Base-by-base conservation (phyloP, 805 yeast genomes). In the Suhomyces canberraensis region DNA sequence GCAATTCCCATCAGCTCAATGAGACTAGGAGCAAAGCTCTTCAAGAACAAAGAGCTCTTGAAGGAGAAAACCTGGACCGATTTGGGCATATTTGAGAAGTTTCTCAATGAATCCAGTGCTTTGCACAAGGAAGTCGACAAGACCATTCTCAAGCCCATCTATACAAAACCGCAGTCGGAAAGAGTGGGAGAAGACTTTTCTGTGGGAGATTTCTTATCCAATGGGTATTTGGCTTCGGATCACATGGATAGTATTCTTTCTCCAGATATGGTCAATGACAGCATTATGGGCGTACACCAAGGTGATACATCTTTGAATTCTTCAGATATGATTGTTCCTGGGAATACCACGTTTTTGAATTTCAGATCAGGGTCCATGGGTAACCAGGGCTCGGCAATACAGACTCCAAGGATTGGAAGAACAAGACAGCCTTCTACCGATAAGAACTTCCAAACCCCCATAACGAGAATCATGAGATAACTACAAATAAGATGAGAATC, bases 391-490 rank as follows among this genome's bases (percentile, higher is more conserved):
- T n/a, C 35, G 11, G 42, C 15, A 20, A 45, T 60, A 15, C 72
- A 66, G 40, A 68, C 74, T 8, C 74, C 74, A 1, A 39, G 69
- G 26, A 42, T 64, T 2, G 64, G 59, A 3, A 50, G 69, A 42
- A 55, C 66, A 4, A 50, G 73, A 25, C 71, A 66, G 43, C 47
- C 60, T 1, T 61, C 70, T 1, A 56, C 55, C 16, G 73, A 68
- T 33, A 59, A 61, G 41, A 58, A 46, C 28, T 64, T 63, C 42
- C 72, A 65, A 43, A 67, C 74, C 1, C 74, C 74, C 1, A 60
- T 67, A 17, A 50, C 70, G 1, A 51, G 72, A 29, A 64, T 64
- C 9, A 54, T 60, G 53, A 52, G 70, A 28, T 48, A 36, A 37
- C 11, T 7, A 20, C 22, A 7, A 7, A 7, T 20, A 20, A 20